Evolutionary conservation across 83 land plant species (phyloP), one percentile per base, ranked within the genome.

Genomic region (Diphasiastrum complanatum): DNA sequence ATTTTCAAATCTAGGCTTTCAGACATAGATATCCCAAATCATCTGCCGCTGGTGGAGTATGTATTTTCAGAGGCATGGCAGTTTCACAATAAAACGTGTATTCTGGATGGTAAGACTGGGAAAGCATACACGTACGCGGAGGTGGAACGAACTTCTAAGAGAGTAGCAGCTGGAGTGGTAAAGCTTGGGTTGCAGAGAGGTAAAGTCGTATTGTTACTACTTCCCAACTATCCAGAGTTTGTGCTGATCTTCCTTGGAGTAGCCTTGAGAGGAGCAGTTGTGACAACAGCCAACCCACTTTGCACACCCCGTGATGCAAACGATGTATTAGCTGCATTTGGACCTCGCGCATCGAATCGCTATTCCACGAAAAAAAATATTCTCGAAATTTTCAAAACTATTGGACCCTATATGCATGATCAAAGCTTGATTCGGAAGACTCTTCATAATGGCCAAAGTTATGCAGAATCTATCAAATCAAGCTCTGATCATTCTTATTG

Each of bases 1-100:
- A 47, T 86, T 36, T 86, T 73, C 67, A 51, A 71, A 30, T 87
- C 93, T 6, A 76, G 67, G 65, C 72, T 87, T 10, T 89, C 93
- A 0, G 86, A 81, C 64, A 84, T 87, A 5, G 65, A 41, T 43
- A 72, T 87, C 45, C 51, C 83, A 20, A 66, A 69, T 73, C 78
- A 81, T 61, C 78, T 79, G 62, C 71, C 85, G 25, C 78, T 87
- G 30, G 86, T 79, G 33, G 51, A 77, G n/a, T 84, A 87, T 25
- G 29, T 25, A 5, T 33, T 54, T 11, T 28, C 24, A 33, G 16
- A 33, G 4, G 58, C 58, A 14, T 14, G 16, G n/a, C 16, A 28
- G 11, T 54, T 54, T n/a, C 11, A 14, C 10, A 33, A 22, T 25
- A 22, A 33, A 6, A 14, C 58, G 34, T 54, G 58, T 33, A n/a